Percentiles rank a stretch among this genome's conserved stretches.
These are phyloP conservation scores for Silene vulgaris DNA, from an alignment of 179 eudicot species.

Conservation along the genomic window DNA sequence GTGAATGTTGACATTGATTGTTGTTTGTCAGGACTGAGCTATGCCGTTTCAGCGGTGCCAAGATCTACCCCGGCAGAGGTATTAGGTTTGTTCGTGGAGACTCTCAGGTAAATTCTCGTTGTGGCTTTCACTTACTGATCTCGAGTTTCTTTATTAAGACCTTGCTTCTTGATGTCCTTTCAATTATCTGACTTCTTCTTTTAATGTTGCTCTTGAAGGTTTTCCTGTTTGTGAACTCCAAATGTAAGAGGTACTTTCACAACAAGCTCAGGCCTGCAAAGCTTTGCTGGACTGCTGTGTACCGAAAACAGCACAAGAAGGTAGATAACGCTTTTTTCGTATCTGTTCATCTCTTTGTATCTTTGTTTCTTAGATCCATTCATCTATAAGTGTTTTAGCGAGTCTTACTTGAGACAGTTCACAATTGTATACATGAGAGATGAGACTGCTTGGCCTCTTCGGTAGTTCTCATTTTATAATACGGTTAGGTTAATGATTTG, in stretches of 20 bases:
- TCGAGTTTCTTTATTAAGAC: too few species aligned
- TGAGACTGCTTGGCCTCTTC: too few species aligned
- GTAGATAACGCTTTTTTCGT: slow-evolving; percentile 17
- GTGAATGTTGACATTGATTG: background rate
- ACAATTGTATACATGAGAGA: background rate
- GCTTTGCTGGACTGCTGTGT: slow-evolving; percentile 65
- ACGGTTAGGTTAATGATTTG: too few species aligned
- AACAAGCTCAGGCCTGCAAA: slow-evolving; percentile 56
- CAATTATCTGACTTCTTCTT: background rate
- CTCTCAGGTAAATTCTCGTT: slow-evolving; percentile 47
- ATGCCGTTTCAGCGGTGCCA: slow-evolving; percentile 77
- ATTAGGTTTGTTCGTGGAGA: slow-evolving; percentile 70
- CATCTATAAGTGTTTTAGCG: background rate
- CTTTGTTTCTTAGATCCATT: background rate
- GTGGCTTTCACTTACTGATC: background rate
- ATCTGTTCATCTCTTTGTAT: background rate
- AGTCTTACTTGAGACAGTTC: too few species aligned
- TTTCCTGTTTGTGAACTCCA: slow-evolving; percentile 50
- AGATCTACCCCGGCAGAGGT: slow-evolving; percentile 73
- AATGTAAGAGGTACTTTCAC: slow-evolving; percentile 70
- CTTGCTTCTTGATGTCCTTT: background rate
- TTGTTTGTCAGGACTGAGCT: slow-evolving; percentile 53
- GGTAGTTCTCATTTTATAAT: too few species aligned
- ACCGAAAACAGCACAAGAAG: slow-evolving; percentile 66
- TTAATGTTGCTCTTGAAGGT: slow-evolving; percentile 29